Evolutionary conservation across 139 green algal species (phyloP), one percentile per base, ranked within the genome.

Genomic region (Auxenochlorella pyrenoidosa): DNA sequence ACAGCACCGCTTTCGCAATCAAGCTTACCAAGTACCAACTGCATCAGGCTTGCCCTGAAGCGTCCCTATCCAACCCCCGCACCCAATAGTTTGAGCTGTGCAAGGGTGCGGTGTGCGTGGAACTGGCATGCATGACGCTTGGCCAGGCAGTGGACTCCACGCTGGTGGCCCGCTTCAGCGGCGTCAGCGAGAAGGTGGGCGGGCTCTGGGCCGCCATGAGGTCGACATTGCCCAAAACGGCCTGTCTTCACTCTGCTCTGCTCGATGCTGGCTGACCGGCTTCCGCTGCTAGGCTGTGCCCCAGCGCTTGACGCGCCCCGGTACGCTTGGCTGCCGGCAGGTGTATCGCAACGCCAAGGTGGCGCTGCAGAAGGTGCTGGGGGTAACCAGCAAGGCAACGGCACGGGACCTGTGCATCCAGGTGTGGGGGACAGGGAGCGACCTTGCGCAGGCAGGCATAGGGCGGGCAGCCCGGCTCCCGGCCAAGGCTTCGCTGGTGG

Each of bases 341-440:
- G 77, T 85, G n/a, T 91, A 91, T 68, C 85, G 76, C 41, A 86
- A 70, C 58, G 75, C 60, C 34, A 75, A 77, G 36, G 83, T 71
- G 24, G 76, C 76, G 44, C 47, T 91, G 59, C 82, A 88, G 26
- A 89, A 89, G 41, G n/a, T 88, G 28, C 66, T 91, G 63, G 75
- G 72, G 8, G 47, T 91, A 26, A 43, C 34, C 34, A 44, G 32
- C 36, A 71, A 66, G 41, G 41, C 75, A 30, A 80, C 82, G 26
- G 54, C 82, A 19, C 85, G 88, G 24, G 88, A 91, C 66, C 71
- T 91, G 5, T 91, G 88, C 59, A 80, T 91, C 22, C 83, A 90
- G 78, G 79, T 88, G 68, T 21, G 79, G 1, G 19, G 26, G 28
- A 3, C 5, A 3, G 13, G 28, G 22, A 26, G 63, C 13, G 13